These are phyloP conservation scores for Lepidium aucheri DNA, from an alignment of 345 rosid genomes.

Conservation along the genomic window DNA sequence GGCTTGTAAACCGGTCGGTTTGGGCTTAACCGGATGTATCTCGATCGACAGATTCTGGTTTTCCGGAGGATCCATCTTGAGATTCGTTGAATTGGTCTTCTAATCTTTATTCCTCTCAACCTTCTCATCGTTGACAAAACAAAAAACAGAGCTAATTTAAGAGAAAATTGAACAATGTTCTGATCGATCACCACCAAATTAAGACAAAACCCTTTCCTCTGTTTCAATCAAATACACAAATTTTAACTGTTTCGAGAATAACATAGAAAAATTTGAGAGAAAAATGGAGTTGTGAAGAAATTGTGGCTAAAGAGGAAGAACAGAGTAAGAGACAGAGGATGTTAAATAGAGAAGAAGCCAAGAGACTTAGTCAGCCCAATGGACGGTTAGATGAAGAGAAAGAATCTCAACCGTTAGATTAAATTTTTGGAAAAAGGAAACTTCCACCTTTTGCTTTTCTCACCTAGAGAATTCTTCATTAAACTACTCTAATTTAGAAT, in stretches of 20 bases:
- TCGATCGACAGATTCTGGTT: slow-evolving; percentile 3
- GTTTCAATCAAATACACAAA: neutral
- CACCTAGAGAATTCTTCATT: neutral
- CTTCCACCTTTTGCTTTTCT: neutral
- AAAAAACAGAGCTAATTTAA: neutral
- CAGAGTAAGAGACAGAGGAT: slow-evolving; percentile 1
- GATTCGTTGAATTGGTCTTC: slow-evolving; percentile 41
- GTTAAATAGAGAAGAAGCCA: slow-evolving; percentile 23
- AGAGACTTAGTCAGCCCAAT: slow-evolving; percentile 7
- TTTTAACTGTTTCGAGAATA: too few species aligned
- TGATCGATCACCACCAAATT: neutral
- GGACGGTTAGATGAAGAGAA: slow-evolving; percentile 10
- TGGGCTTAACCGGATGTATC: slow-evolving; percentile 14
- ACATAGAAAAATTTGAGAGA: neutral
- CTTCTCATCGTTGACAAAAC: slow-evolving; percentile 8
- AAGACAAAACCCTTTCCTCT: neutral
- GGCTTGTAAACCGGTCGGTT: slow-evolving; percentile 13
- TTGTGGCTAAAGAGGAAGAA: slow-evolving; percentile 18
- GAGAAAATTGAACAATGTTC: neutral
- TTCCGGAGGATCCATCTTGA: slow-evolving; percentile 42
- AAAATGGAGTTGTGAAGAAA: neutral
- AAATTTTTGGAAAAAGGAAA: neutral
- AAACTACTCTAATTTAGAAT: neutral
- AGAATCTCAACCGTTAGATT: slow-evolving; percentile 12
- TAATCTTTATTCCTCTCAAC: slow-evolving; percentile 47